A percentile compares a stretch with the other conserved stretches of the same genome.
phyloP scores from a whole-genome alignment of 2,329 filamentous ascomycete species.

The Truncatella angustata region DNA sequence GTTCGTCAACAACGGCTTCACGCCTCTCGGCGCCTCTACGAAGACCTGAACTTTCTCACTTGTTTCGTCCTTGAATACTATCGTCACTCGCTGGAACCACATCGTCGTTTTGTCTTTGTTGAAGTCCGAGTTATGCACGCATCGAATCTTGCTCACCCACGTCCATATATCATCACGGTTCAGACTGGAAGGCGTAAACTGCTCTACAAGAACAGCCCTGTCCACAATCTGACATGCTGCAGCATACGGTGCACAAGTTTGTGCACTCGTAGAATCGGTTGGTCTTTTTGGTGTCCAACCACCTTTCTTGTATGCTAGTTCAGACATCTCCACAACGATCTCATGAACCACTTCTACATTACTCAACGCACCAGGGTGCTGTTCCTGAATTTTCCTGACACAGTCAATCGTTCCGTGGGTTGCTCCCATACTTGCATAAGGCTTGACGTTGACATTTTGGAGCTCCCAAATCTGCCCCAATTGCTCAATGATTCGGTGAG shows the following conservation, averaged over 20 bases:
- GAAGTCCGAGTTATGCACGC: not conserved
- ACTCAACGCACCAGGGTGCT: not conserved
- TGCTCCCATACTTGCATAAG: not conserved
- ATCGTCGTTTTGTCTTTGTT: too few species aligned
- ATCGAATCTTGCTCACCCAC: not conserved
- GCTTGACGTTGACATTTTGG: not conserved
- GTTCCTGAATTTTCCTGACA: not conserved
- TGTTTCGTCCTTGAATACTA: too few species aligned
- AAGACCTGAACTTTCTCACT: too few species aligned
- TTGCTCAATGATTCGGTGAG: not conserved
- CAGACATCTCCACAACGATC: not conserved
- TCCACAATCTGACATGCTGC: not conserved
- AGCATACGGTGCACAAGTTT: not conserved
- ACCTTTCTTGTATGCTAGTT: not conserved
- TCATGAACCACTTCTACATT: not conserved
- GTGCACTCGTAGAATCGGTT: not conserved
- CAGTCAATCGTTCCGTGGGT: not conserved
- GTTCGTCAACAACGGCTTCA: too few species aligned
- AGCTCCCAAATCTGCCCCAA: not conserved
- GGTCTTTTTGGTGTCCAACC: not conserved
- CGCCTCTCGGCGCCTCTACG: too few species aligned
- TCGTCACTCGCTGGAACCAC: too few species aligned
- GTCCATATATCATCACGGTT: not conserved
- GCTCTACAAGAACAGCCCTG: not conserved
- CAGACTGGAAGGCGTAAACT: not conserved